Evolutionary conservation across 208 protist species (phyloP), one percentile per base, ranked within the genome.

Genomic region (Trypanosomatidae sp.): DNA sequence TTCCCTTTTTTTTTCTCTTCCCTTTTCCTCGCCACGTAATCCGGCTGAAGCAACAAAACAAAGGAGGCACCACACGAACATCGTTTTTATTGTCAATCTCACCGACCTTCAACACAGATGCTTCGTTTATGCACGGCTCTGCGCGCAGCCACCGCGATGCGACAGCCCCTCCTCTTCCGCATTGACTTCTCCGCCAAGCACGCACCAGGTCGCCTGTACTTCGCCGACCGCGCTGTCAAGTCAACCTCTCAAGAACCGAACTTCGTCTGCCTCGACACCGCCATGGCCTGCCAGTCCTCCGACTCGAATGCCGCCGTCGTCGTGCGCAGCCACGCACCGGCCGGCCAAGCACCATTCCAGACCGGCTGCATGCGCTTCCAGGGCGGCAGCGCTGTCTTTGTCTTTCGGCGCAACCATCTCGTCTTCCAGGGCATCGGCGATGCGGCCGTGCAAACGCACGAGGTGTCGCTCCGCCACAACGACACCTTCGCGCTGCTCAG

Each of bases 191-290:
- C 62, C 1, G 55, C 69, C 8, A 79, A 74, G 44, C 75, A 79
- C 53, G 30, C 58, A 3, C 69, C 70, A 41, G 80, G 76, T 12
- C 70, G 72, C 13, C 83, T 95, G 0, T 84, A 82, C 74, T 87
- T 95, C 64, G 86, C 88, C 15, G 88, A 95, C 66, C 86, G 91
- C 60, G 91, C 91, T 0, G 91, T 93, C 41, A 95, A 95, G 73
- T 78, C 85, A 12, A 87, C 79, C 13, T 53, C 72, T 10, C 30
- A 67, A 25, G 74, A 78, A 0, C 85, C 80, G 12, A 79, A 73
- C 49, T 93, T 95, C 71, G 67, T 89, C 43, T 95, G 91, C 75
- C 80, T 82, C 30, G 75, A 85, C 30, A 68, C 71, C 50, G 46
- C 83, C 15, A 79, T 94, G 60, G 67, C 82, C 22, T 90, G 86